phyloP scores from a whole-genome alignment of 208 protist genomes.

The Endotrypanum monterogeii region DNA sequence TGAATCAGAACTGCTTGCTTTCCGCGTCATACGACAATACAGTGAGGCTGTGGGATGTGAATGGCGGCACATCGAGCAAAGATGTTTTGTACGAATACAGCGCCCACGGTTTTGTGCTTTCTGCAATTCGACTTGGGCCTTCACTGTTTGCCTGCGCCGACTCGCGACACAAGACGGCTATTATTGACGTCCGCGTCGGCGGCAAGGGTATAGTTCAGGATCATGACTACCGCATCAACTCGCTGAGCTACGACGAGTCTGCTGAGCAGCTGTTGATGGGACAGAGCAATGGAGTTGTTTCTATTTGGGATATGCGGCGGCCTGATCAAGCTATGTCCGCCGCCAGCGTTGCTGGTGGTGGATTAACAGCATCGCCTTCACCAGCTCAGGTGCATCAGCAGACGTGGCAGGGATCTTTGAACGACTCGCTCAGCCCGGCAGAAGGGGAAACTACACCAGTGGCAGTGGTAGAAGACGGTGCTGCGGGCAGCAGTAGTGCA shows the following conservation, averaged over 20 bases:
- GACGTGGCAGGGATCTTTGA: conserved; percentile 1
- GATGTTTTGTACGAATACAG: conserved; percentile 60
- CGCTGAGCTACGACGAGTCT: conserved; percentile 66
- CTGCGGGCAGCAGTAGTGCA: background rate
- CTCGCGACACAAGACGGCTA: conserved; percentile 61
- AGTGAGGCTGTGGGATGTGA: conserved; percentile 85
- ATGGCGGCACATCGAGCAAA: conserved; percentile 35
- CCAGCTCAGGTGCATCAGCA: conserved; percentile 18
- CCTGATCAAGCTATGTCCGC: conserved; percentile 52
- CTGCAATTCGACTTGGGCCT: conserved; percentile 70
- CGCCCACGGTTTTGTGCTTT: conserved; percentile 74
- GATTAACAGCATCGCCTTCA: background rate
- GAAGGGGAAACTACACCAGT: background rate
- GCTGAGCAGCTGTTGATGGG: conserved; percentile 69
- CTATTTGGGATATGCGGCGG: conserved; percentile 85
- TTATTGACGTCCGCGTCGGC: conserved; percentile 62
- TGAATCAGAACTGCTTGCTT: conserved; percentile 69
- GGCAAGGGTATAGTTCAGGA: conserved; percentile 58
- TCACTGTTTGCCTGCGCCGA: conserved; percentile 82
- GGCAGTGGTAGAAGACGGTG: background rate
- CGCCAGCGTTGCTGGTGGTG: conserved; percentile 2
- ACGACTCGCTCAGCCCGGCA: background rate
- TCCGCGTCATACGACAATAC: conserved; percentile 86
- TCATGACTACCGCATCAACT: conserved; percentile 76
- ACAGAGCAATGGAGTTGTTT: conserved; percentile 77